Base-by-base conservation (phyloP, 2,329 filamentous ascomycete genomes). In the Penicillium capsulatum region DNA sequence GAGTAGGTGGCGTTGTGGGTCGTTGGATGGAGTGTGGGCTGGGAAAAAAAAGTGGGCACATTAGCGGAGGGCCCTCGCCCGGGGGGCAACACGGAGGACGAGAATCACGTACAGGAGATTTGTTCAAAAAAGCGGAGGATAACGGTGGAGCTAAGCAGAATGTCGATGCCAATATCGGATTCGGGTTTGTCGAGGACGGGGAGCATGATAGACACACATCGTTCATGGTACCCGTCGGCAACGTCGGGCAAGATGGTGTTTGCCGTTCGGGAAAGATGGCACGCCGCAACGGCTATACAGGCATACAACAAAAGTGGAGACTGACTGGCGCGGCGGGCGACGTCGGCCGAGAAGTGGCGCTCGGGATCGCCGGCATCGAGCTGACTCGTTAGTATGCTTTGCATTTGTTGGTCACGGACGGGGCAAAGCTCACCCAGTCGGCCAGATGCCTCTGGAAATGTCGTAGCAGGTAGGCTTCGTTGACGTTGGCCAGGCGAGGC, bases 91-190 rank as follows among this genome's bases (percentile, higher is more conserved):
- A n/a, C n/a, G n/a, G n/a, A n/a, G n/a, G n/a, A n/a, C n/a, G 15
- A 16, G 20, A 17, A 22, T 26, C 7, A 50, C 58, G 29, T 42
- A 63, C 60, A 61, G 17, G 60, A 63, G 20, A 64, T 57, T 38
- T 61, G 60, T 34, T 64, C 60, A 31, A 63, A 62, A 17, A 63
- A 62, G 26, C 60, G 60, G 7, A 64, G 50, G 27, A 63, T 61
- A 3, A 63, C 59, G 2, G 60, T 63, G 5, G 60, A 62, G 1
- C 58, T 55, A 8, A 64, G 57, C 8, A 64, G 53, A 14, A 61
- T 57, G 17, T 64, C 60, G 27, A 64, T 57, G 10, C 54, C 52
- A 26, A 59, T 62, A 10, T 55, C 46, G 22, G 51, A 58, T 16
- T 61, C 52, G 13, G 48, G 50, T 27, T 57, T 60, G 34, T 61